These are phyloP conservation scores for Pseudocercospora musae DNA, from an alignment of 2,329 filamentous ascomycete species.

Conservation along the genomic window DNA sequence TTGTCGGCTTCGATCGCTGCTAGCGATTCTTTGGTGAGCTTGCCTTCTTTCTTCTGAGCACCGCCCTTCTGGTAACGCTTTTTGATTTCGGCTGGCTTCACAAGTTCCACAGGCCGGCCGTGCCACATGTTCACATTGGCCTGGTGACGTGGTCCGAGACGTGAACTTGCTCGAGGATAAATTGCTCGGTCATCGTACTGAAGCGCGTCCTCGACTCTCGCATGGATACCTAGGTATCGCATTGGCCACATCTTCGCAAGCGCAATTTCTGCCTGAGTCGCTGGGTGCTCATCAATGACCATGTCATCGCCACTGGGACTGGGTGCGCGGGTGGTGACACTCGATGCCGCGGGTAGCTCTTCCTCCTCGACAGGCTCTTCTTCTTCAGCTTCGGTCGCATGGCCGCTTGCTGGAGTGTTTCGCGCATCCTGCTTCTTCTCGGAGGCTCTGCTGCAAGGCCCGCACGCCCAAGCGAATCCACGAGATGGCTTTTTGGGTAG, in stretches of 20 bases:
- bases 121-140: conserved; percentile 82
- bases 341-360: conserved; percentile 53
- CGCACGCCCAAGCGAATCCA: conserved; percentile 97
- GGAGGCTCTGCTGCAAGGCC: conserved; percentile 91
- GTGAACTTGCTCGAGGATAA: conserved; percentile 90
- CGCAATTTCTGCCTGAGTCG: conserved; percentile 82
- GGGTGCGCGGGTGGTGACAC: conserved; percentile 61
- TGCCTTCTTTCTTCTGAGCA: conserved; percentile 68
- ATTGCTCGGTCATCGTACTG: conserved; percentile 94
- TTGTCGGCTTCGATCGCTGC: conserved; percentile 81
- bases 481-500: conserved; percentile 93
- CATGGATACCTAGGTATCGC: conserved; percentile 92
- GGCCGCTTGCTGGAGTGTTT: conserved; percentile 68
- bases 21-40: conserved; percentile 73
- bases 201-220: conserved; percentile 87
- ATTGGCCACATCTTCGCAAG: conserved; percentile 95
- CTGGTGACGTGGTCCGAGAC: conserved; percentile 86
- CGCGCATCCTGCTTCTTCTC: conserved; percentile 88
- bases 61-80: conserved; percentile 64
- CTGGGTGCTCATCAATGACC: conserved; percentile 58
- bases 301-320: conserved; percentile 46
- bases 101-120: conserved; percentile 81
- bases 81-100: conserved; percentile 83
- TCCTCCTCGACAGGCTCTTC: conserved; percentile 66
- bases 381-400: conserved; percentile 57